Base-by-base conservation (phyloP, 768 basidiomycete species). In the Kwoniella botswanensis region DNA sequence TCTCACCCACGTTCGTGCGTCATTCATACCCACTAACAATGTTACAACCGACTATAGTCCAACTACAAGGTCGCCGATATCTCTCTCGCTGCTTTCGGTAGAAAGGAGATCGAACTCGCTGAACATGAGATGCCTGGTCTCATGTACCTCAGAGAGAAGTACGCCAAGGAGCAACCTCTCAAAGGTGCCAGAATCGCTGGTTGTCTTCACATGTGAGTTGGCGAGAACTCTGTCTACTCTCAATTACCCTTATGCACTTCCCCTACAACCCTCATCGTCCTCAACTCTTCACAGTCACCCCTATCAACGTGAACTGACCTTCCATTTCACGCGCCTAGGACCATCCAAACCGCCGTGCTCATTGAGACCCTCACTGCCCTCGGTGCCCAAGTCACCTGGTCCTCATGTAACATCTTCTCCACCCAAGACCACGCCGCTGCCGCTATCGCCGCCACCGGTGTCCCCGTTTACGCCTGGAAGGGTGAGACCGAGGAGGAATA, bases 401-500 rank as follows among this genome's bases (percentile, higher is more conserved):
- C 97, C 26, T 98, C 94, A 76, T 97, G 94, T 93, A 97, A 99
- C 87, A 99, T 99, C 84, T 99, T 96, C 87, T 98, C 97, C 61
- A 99, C 97, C 63, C 97, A 99, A 86, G 97, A 99, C 84, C 97
- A 99, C 86, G 97, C 97, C 65, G 97, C 97, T 63, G 92, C 97
- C 75, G 97, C 93, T 75, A 98, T 98, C 74, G 96, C 96, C 74
- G 96, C 94, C 18, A 98, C 97, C 70, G 96, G 96, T 76, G 93
- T 98, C 67, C 97, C 97, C 75, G 97, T 98, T 80, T 99, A 90
- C 82, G 97, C 97, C 53, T 99, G 97, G 97, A 99, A 99, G 87
- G 97, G 97, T 67, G 97, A 99, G 87, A 95, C 95, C 57, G 97
- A 98, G 83, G 97, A 98, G 85, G 97, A 99, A 84, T 98, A 98